phyloP scores from a whole-genome alignment of 768 basidiomycete genomes.

The Collybiopsis luxurians region DNA sequence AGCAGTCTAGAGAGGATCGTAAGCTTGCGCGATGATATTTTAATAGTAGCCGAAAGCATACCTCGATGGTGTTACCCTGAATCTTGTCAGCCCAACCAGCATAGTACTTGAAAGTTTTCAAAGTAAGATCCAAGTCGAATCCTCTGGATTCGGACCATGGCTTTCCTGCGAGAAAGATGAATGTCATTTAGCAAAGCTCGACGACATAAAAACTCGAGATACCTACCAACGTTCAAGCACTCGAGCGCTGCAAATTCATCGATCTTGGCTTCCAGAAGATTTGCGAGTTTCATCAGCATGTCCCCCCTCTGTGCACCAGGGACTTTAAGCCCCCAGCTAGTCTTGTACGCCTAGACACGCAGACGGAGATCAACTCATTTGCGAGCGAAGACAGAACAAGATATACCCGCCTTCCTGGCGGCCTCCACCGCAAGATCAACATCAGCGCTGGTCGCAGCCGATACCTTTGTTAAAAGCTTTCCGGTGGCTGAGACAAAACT shows the following conservation, averaged over 20 bases:
- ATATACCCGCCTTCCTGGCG: constrained; percentile 42
- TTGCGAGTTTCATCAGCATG: constrained; percentile 46
- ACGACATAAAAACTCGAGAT: background rate
- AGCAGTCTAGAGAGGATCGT: constrained; percentile 23
- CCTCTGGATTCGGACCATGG: constrained; percentile 18
- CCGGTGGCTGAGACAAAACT: constrained; percentile 46
- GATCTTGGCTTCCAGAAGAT: constrained; percentile 46
- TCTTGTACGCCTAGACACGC: constrained; percentile 27
- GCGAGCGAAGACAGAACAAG: background rate
- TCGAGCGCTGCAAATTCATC: constrained; percentile 51
- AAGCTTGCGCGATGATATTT: background rate
- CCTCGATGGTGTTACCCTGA: constrained; percentile 56
- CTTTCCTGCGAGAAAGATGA: constrained; percentile 21
- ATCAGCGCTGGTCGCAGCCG: constrained; percentile 57
- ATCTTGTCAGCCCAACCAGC: constrained; percentile 79
- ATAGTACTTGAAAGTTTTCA: constrained; percentile 58
- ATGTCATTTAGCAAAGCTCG: too few relatives aligned
- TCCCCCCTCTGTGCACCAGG: constrained; percentile 36
- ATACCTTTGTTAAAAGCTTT: constrained; percentile 48
- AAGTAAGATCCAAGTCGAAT: constrained; percentile 19
- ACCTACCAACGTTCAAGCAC: constrained; percentile 40
- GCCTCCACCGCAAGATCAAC: constrained; percentile 62
- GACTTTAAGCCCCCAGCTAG: constrained; percentile 47
- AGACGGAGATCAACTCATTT: background rate
- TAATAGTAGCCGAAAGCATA: background rate